Evolutionary conservation across 495 filamentous ascomycete genomes (phyloP), one percentile per base, ranked within the genome.

Genomic region (Apodospora peruviana): DNA sequence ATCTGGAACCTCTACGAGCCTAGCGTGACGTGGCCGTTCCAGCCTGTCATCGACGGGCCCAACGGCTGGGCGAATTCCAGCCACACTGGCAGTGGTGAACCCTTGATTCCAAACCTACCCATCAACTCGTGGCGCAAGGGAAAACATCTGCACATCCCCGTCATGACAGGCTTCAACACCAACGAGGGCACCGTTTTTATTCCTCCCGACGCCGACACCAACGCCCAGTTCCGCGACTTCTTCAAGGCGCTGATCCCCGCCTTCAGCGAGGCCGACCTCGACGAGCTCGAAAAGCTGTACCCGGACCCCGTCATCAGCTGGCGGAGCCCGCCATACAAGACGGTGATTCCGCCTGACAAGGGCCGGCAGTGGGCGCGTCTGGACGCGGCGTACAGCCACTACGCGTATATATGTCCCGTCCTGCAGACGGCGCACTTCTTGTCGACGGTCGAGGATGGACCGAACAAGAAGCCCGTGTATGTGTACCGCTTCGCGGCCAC

Each of bases 141-240:
- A 14, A 54, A 67, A 12, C 77, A 75, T 56, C 71, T 83, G 32
- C 73, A 72, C 48, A 71, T 86, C 19, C 81, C 83, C 17, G 75
- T 85, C 11, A 55, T 87, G 45, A 84, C 80, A 0, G 83, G 83
- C 23, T 85, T 75, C 65, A 83, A 81, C 62, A 76, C 76, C 23
- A 81, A 87, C 52, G 83, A 86, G 55, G 83, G 83, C 35, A 71
- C 80, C 2, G 61, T 67, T 38, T 87, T 84, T 59, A 72, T 85
- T 19, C 76, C 79, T 4, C 24, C 62, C 38, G 48, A 53, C 20
- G 70, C 75, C 47, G 56, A 67, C 5, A 70, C 66, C 19, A 58
- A 71, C 14, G 58, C 55, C 0, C 69, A 80, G 11, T 82, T 84
- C 65, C 67, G 64, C 12, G 44, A 50, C 12, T 84, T 85, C 55